These are phyloP conservation scores for Panaeolus cyanescens DNA, from an alignment of 768 basidiomycete species.

Conservation along the genomic window DNA sequence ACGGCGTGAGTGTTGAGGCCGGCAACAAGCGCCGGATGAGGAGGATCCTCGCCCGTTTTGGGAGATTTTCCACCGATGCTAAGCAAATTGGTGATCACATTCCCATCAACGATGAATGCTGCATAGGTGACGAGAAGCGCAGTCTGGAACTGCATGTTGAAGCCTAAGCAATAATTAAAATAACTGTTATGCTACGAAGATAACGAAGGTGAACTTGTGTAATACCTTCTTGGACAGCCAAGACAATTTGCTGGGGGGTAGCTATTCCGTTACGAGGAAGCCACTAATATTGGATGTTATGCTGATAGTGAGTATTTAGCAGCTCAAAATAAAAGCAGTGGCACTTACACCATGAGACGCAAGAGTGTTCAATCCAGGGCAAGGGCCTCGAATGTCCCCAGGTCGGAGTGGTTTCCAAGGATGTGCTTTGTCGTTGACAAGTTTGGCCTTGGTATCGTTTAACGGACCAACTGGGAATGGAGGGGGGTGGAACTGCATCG, in stretches of 20 bases:
- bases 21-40: slow-evolving; percentile 20
- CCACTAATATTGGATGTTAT: slow-evolving; percentile 2
- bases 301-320: neutral
- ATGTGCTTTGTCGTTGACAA: slow-evolving; percentile 24
- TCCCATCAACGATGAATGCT: slow-evolving; percentile 23
- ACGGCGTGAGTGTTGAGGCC: slow-evolving; percentile 25
- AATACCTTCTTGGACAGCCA: slow-evolving; percentile 16
- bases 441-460: slow-evolving; percentile 22
- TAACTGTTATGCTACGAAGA: no score
- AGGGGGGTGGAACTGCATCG: slow-evolving; percentile 3
- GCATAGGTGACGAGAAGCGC: slow-evolving; percentile 15
- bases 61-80: slow-evolving; percentile 25
- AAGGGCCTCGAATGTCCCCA: slow-evolving; percentile 23
- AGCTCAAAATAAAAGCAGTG: neutral
- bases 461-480: slow-evolving; percentile 13
- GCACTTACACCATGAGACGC: slow-evolving; percentile 25
- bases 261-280: slow-evolving; percentile 15
- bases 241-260: slow-evolving; percentile 9
- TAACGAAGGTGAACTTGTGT: no score
- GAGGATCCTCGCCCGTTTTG: slow-evolving; percentile 20
- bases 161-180: neutral
- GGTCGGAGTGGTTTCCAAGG: slow-evolving; percentile 22
- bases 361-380: slow-evolving; percentile 25
- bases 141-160: neutral
- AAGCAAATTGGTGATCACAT: slow-evolving; percentile 20